phyloP scores from a whole-genome alignment of 1,139 yeast genomes.

The Kluyveromyces sp. region DNA sequence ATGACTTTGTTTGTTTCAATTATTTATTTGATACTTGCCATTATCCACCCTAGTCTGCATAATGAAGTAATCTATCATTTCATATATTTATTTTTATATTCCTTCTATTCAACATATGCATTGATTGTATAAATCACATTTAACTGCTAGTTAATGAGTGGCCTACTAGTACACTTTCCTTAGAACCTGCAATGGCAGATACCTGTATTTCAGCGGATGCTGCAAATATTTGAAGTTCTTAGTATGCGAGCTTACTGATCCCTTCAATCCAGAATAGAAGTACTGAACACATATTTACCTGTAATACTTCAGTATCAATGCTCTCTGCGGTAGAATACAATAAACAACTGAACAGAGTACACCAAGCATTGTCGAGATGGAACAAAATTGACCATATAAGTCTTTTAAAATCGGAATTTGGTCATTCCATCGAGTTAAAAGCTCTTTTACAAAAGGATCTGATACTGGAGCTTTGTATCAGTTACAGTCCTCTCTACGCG shows the following conservation, averaged over 20 bases:
- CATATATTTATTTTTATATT: conserved; percentile 5
- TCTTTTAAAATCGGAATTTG: not conserved
- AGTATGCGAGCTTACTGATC: no score
- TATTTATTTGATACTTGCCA: conserved; percentile 4
- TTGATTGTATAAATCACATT: conserved; percentile 4
- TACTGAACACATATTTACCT: no score
- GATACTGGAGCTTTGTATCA: conserved; percentile 6
- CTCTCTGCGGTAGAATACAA: not conserved
- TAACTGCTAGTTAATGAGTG: not conserved
- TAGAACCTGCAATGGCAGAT: no score
- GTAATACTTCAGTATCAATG: not conserved
- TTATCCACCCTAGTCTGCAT: not conserved
- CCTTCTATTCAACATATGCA: conserved; percentile 3
- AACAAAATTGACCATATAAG: not conserved
- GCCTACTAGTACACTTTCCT: not conserved
- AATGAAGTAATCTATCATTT: not conserved
- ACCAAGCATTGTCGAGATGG: not conserved
- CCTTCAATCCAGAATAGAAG: no score
- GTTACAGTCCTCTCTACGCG: conserved; percentile 12
- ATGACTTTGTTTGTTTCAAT: conserved; percentile 6
- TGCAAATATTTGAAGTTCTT: no score
- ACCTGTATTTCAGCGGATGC: not conserved
- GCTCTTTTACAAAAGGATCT: not conserved
- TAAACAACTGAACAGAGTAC: not conserved
- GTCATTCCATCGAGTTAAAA: not conserved